Evolutionary conservation across 2,329 filamentous ascomycete genomes (phyloP).

Genomic region (Cercospora canescens): DNA sequence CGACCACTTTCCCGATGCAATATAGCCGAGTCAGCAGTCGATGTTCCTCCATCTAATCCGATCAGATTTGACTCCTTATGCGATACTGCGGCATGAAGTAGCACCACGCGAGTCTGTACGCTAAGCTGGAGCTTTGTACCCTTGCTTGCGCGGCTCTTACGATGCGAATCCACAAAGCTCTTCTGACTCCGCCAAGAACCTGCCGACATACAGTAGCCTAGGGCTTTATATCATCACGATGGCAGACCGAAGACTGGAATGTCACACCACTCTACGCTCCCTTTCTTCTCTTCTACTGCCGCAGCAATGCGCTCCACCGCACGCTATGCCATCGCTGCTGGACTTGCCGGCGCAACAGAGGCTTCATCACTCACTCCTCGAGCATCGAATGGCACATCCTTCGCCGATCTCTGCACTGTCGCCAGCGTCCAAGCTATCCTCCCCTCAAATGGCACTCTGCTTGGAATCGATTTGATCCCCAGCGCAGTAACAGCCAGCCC

Average conservation of each 20-base stretch:
- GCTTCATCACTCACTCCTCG: neutral
- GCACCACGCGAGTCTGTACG: neutral
- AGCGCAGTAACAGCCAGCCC: slow-evolving; percentile 41
- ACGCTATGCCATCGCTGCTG: neutral
- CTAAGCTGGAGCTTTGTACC: neutral
- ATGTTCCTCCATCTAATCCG: neutral
- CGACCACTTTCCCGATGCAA: neutral
- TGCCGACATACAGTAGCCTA: neutral
- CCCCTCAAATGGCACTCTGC: slow-evolving; percentile 19
- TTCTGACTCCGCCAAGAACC: neutral
- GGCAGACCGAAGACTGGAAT: neutral
- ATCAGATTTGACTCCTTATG: neutral
- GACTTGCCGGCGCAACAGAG: neutral
- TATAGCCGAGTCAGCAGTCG: neutral
- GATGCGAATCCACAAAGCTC: neutral
- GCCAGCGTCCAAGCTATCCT: slow-evolving; percentile 21
- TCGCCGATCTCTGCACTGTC: slow-evolving; percentile 22
- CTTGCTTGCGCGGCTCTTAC: neutral
- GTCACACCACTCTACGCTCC: neutral
- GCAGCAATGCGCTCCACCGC: neutral
- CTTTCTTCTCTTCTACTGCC: neutral
- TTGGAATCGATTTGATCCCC: slow-evolving; percentile 41
- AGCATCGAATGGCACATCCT: slow-evolving; percentile 11
- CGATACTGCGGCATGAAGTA: neutral
- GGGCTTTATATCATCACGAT: neutral